Evolutionary conservation across 805 yeast genomes (phyloP).

Genomic region (Schwanniomyces polymorphus): DNA sequence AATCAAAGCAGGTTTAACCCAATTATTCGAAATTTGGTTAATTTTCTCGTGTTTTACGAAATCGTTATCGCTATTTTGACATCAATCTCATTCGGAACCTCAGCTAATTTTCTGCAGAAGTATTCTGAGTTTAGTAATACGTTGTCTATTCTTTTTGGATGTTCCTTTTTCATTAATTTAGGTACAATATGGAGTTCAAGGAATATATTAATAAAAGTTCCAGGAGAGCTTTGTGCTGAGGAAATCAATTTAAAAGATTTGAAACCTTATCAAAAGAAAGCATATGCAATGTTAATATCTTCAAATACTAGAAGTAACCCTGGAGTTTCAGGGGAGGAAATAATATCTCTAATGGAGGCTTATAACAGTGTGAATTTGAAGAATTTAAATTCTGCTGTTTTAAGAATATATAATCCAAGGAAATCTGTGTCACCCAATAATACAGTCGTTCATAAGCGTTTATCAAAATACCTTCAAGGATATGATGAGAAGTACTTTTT

Average conservation of each 20-base stretch:
- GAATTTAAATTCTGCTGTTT: slow-evolving; percentile 12
- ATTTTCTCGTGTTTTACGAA: slow-evolving; percentile 6
- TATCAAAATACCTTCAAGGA: neutral
- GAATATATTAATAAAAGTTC: slow-evolving; percentile 6
- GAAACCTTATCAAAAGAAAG: slow-evolving; percentile 13
- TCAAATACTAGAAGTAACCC: slow-evolving; percentile 14
- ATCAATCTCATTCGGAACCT: slow-evolving; percentile 4
- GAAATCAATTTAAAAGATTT: slow-evolving; percentile 10
- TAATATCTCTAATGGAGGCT: slow-evolving; percentile 16
- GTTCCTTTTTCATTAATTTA: slow-evolving; percentile 1
- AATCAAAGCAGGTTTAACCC: neutral
- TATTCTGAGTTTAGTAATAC: neutral
- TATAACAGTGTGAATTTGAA: slow-evolving; percentile 9
- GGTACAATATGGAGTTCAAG: slow-evolving; percentile 2
- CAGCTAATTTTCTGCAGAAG: slow-evolving; percentile 1
- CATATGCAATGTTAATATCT: slow-evolving; percentile 17
- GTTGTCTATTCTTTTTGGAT: slow-evolving; percentile 1
- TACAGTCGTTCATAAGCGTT: neutral
- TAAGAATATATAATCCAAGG: slow-evolving; percentile 12
- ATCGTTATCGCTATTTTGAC: slow-evolving; percentile 2
- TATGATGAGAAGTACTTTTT: slow-evolving; percentile 1
- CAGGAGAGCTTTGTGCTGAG: slow-evolving; percentile 11
- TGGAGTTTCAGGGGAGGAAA: slow-evolving; percentile 17
- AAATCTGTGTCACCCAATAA: slow-evolving; percentile 1
- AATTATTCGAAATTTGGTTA: slow-evolving; percentile 1